Conservation (phyloP, 179 eudicot species). For the Pouteria campechiana region DNA sequence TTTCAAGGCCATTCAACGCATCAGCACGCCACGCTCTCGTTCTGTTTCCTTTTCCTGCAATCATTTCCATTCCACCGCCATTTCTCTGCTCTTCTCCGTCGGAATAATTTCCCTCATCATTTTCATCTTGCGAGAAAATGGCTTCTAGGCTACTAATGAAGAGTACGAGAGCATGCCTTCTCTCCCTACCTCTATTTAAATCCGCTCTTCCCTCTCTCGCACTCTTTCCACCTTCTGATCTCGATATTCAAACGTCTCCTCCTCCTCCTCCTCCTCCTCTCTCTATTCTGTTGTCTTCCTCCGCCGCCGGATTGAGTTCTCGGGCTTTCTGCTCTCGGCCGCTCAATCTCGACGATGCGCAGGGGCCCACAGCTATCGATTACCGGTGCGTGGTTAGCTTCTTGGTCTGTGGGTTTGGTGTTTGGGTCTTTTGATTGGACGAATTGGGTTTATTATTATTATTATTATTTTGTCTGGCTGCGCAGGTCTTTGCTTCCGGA, state of each 20-base stretch:
- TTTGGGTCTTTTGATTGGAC: neutral
- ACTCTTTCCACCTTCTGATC: too few relatives aligned
- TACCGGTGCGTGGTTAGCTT: slow-evolving; percentile 26
- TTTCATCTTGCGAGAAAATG: too few relatives aligned
- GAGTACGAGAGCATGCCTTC: too few relatives aligned
- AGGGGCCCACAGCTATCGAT: slow-evolving; percentile 44
- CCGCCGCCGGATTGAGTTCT: slow-evolving; percentile 3
- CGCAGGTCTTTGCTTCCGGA: slow-evolving; percentile 81
- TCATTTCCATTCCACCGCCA: too few relatives aligned
- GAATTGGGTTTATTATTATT: slow-evolving; percentile 8
- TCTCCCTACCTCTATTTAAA: too few relatives aligned
- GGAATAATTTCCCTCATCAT: too few relatives aligned
- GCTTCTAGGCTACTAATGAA: too few relatives aligned
- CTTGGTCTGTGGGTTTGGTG: neutral
- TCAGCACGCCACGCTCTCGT: too few relatives aligned
- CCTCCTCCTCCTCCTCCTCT: neutral
- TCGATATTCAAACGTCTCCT: neutral
- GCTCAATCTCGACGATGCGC: slow-evolving; percentile 6
- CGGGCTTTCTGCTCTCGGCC: slow-evolving; percentile 26
- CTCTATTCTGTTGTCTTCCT: neutral
- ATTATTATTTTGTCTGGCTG: slow-evolving; percentile 29
- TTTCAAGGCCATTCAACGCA: too few relatives aligned
- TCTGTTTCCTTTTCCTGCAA: too few relatives aligned
- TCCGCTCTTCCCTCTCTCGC: too few relatives aligned
- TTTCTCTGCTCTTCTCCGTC: too few relatives aligned